phyloP scores from a whole-genome alignment of 306 rosid species.

The Vicia sativa region DNA sequence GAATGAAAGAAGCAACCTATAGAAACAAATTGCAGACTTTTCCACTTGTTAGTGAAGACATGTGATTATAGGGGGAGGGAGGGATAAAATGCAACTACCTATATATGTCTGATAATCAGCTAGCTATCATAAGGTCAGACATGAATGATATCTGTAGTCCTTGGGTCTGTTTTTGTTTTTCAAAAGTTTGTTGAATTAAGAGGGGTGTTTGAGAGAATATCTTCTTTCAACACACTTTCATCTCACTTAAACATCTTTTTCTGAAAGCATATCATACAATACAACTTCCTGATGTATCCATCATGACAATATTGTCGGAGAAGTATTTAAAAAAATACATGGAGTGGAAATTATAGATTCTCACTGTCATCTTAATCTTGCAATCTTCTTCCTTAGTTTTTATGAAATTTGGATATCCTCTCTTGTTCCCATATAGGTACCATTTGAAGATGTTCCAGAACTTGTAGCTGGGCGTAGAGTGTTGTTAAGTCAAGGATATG shows the following conservation, averaged over 20 bases:
- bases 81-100: constrained; percentile 1
- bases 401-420: constrained; percentile 21
- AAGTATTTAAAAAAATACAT: constrained; percentile 1
- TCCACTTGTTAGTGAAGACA: neutral
- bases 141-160: constrained; percentile 7
- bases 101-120: neutral
- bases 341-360: constrained; percentile 17
- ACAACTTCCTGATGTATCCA: constrained; percentile 11
- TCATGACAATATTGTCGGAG: constrained; percentile 15
- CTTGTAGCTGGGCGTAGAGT: constrained; percentile 89
- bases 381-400: constrained; percentile 23
- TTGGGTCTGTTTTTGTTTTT: neutral
- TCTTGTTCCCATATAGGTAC: constrained; percentile 61
- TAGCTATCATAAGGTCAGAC: neutral
- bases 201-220: constrained; percentile 11
- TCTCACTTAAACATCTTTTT: constrained; percentile 5
- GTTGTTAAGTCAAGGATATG: constrained; percentile 76
- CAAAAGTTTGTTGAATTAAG: neutral
- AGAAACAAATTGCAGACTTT: neutral
- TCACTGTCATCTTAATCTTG: constrained; percentile 6
- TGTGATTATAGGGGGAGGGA: neutral
- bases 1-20: neutral
- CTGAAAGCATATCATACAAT: constrained; percentile 16
- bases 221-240: constrained; percentile 9
- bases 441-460: constrained; percentile 95